A percentile compares a stretch with the other conserved stretches of the same genome.
These are phyloP conservation scores for Colletotrichum incanum DNA, from an alignment of 2,329 filamentous ascomycete species.

Conservation along the genomic window DNA sequence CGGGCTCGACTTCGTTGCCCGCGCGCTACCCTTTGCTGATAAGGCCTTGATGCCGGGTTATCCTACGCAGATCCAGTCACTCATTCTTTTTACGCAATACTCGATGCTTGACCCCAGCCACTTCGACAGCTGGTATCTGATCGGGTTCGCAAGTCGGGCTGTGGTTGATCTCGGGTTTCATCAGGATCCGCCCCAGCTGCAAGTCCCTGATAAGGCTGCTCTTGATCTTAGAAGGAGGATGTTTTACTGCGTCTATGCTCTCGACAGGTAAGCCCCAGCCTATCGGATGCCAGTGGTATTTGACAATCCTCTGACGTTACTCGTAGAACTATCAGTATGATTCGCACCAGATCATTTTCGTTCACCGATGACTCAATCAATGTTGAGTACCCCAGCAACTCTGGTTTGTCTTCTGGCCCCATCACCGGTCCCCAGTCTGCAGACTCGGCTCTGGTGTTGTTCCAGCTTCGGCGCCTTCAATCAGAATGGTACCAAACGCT, in stretches of 20 bases:
- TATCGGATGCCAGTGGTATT: not conserved
- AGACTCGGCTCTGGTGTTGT: slow-evolving; percentile 82
- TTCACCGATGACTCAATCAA: slow-evolving; percentile 92
- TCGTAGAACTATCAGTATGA: slow-evolving; percentile 85
- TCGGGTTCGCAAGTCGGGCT: slow-evolving; percentile 90
- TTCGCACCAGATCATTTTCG: slow-evolving; percentile 89
- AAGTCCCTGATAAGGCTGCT: slow-evolving; percentile 76
- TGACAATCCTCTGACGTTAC: slow-evolving; percentile 7
- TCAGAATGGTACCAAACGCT: slow-evolving; percentile 92
- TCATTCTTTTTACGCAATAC: slow-evolving; percentile 90
- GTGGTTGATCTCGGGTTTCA: slow-evolving; percentile 93
- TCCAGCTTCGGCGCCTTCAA: slow-evolving; percentile 87
- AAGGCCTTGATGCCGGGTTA: slow-evolving; percentile 89
- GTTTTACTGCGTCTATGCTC: slow-evolving; percentile 91
- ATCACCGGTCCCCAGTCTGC: slow-evolving; percentile 66
- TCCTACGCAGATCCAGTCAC: slow-evolving; percentile 87
- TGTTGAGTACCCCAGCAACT: slow-evolving; percentile 79
- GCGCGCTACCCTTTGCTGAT: slow-evolving; percentile 84
- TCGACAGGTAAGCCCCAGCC: slow-evolving; percentile 78
- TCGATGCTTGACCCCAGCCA: slow-evolving; percentile 91
- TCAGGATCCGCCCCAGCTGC: slow-evolving; percentile 85
- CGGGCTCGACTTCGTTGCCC: slow-evolving; percentile 70
- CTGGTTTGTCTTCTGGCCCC: slow-evolving; percentile 58
- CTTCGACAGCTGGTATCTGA: slow-evolving; percentile 94
- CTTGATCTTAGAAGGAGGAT: slow-evolving; percentile 86